Percentiles rank a stretch among this genome's conserved stretches.
Evolutionary conservation across 495 filamentous ascomycete species (phyloP).

Genomic region (Mycothermus thermophilus): DNA sequence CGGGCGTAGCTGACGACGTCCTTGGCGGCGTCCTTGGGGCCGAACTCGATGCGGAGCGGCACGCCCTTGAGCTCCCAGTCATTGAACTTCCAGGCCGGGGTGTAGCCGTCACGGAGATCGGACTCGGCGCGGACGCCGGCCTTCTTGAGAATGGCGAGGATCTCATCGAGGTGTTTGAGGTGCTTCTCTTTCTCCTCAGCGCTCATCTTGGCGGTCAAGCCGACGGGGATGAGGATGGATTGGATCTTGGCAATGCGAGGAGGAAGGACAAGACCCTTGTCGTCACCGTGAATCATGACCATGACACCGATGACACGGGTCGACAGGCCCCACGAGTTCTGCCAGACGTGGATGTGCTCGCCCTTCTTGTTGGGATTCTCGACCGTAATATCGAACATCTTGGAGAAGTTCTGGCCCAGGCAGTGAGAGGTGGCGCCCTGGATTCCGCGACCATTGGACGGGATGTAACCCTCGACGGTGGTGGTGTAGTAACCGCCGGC

Average conservation of each 20-base stretch:
- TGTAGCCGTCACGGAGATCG: slow-evolving; percentile 75
- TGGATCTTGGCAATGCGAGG: slow-evolving; percentile 76
- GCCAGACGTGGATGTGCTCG: slow-evolving; percentile 74
- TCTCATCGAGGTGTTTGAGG: slow-evolving; percentile 52
- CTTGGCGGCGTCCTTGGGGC: slow-evolving; percentile 79
- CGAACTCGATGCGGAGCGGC: slow-evolving; percentile 85
- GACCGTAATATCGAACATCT: slow-evolving; percentile 95
- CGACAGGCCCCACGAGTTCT: slow-evolving; percentile 96
- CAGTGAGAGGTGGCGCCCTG: slow-evolving; percentile 91
- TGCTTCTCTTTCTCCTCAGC: slow-evolving; percentile 62
- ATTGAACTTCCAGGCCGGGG: slow-evolving; percentile 94
- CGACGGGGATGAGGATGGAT: slow-evolving; percentile 81
- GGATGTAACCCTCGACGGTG: slow-evolving; percentile 89
- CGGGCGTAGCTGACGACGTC: slow-evolving; percentile 72
- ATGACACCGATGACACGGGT: slow-evolving; percentile 94
- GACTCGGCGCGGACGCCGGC: slow-evolving; percentile 55
- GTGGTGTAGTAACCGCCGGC: slow-evolving; percentile 92
- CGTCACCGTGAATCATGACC: slow-evolving; percentile 93
- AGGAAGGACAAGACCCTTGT: slow-evolving; percentile 85
- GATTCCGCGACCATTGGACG: slow-evolving; percentile 86
- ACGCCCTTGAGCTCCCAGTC: slow-evolving; percentile 94
- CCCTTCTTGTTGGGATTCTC: slow-evolving; percentile 56
- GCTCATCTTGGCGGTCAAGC: slow-evolving; percentile 71
- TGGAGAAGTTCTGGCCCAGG: slow-evolving; percentile 92
- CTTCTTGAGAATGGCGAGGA: slow-evolving; percentile 49